These are phyloP conservation scores for Hortiboletus campestris DNA, from an alignment of 768 basidiomycete genomes.

Conservation along the genomic window DNA sequence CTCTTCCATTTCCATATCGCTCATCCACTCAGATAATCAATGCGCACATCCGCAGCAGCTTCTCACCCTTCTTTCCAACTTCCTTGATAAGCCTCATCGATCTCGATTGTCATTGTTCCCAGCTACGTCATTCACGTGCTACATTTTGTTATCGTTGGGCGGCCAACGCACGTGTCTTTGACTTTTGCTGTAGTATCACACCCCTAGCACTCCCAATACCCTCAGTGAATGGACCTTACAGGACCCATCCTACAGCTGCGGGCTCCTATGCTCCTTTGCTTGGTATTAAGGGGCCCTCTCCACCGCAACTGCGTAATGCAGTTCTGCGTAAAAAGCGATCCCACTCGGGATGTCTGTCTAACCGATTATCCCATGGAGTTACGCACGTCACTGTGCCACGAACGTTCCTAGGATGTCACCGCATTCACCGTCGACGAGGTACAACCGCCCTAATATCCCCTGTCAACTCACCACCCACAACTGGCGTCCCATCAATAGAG, in stretches of 20 bases:
- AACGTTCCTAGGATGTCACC: background rate
- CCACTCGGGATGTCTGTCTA: background rate
- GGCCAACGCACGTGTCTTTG: slow-evolving; percentile 7
- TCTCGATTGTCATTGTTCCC: background rate
- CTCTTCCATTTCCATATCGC: slow-evolving; percentile 1
- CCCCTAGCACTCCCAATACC: background rate
- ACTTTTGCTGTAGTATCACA: background rate
- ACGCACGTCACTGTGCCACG: background rate
- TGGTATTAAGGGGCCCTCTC: background rate
- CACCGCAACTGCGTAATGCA: background rate
- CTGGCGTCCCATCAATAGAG: background rate
- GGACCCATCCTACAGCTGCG: background rate
- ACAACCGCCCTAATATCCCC: background rate
- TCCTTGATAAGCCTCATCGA: background rate
- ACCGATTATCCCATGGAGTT: background rate
- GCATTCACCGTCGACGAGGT: background rate
- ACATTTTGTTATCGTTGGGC: background rate
- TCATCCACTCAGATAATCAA: slow-evolving; percentile 8
- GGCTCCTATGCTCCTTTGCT: too few species aligned
- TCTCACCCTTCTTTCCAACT: slow-evolving; percentile 1
- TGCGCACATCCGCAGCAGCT: background rate
- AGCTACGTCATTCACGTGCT: background rate
- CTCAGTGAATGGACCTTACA: too few species aligned
- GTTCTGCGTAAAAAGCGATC: background rate
- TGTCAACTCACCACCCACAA: background rate